Evolutionary conservation across 2,329 filamentous ascomycete genomes (phyloP).

Genomic region (Grosmannia penicillata): DNA sequence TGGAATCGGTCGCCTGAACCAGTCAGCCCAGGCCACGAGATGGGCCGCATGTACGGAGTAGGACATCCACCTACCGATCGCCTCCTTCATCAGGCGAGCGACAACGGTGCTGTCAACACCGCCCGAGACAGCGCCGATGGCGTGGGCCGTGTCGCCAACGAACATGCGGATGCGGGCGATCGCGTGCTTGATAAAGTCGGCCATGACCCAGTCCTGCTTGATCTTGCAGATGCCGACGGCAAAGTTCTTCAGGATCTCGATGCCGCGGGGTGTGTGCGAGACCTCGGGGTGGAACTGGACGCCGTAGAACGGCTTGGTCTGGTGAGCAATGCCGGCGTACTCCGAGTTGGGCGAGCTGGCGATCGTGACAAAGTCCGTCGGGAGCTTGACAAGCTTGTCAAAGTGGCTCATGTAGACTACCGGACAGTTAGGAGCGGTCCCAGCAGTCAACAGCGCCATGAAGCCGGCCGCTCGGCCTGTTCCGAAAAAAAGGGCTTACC

Average conservation of each 20-base stretch:
- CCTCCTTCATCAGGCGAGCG: constrained; percentile 58
- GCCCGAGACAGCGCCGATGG: constrained; percentile 42
- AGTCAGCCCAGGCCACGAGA: not conserved
- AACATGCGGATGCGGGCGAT: constrained; percentile 65
- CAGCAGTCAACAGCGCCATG: not conserved
- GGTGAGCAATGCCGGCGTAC: constrained; percentile 64
- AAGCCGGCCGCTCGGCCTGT: no score
- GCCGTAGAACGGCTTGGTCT: constrained; percentile 55
- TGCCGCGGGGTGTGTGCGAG: constrained; percentile 46
- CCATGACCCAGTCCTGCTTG: constrained; percentile 70
- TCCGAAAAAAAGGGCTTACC: no score
- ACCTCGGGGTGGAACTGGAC: constrained; percentile 89
- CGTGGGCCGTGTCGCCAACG: constrained; percentile 70
- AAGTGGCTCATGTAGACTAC: constrained; percentile 72
- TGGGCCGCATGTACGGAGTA: not conserved
- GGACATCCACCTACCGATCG: constrained; percentile 42
- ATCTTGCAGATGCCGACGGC: constrained; percentile 69
- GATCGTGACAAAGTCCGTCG: constrained; percentile 54
- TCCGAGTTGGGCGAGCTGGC: constrained; percentile 61
- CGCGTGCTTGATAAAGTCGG: constrained; percentile 66
- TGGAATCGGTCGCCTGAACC: constrained; percentile 45
- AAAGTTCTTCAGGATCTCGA: constrained; percentile 66
- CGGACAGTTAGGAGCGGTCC: constrained; percentile 1
- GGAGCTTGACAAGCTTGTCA: constrained; percentile 30
- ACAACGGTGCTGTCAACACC: constrained; percentile 86